Percentiles rank a stretch among this genome's conserved stretches.
These are phyloP conservation scores for Salinomyces thailandicus DNA, from an alignment of 2,329 filamentous ascomycete genomes.

Conservation along the genomic window DNA sequence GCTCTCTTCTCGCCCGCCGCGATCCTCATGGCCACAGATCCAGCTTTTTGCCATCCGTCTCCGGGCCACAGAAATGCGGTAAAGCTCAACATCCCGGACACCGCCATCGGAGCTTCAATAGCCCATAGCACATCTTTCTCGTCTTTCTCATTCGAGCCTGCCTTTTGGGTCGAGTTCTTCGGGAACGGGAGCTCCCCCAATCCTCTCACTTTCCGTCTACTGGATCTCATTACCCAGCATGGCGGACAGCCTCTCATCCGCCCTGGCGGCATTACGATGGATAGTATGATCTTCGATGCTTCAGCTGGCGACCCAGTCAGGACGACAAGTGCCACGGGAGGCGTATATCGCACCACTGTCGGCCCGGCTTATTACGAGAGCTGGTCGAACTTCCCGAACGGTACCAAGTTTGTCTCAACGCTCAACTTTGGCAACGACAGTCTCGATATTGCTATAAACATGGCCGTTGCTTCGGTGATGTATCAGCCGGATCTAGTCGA, in stretches of 20 bases:
- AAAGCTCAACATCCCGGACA: background rate
- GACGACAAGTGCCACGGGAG: slow-evolving; percentile 16
- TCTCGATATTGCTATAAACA: slow-evolving; percentile 17
- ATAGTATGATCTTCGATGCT: slow-evolving; percentile 21
- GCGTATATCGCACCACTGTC: slow-evolving; percentile 22
- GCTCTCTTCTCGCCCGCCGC: no score
- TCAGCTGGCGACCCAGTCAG: slow-evolving; percentile 11
- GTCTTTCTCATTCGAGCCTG: slow-evolving; percentile 23
- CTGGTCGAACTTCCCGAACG: slow-evolving; percentile 22
- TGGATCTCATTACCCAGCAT: slow-evolving; percentile 19
- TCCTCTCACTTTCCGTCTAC: slow-evolving; percentile 17
- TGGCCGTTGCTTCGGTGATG: slow-evolving; percentile 18
- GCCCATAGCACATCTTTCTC: slow-evolving; percentile 17
- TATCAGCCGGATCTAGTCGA: slow-evolving; percentile 17
- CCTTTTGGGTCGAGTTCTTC: slow-evolving; percentile 25
- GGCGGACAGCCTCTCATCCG: slow-evolving; percentile 19
- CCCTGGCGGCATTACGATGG: slow-evolving; percentile 24
- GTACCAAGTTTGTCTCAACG: slow-evolving; percentile 21
- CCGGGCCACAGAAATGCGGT: background rate
- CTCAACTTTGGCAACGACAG: slow-evolving; percentile 24
- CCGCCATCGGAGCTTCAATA: slow-evolving; percentile 15
- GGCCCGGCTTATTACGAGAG: slow-evolving; percentile 22
- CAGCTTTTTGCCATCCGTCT: no score
- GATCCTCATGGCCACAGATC: no score
- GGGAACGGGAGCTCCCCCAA: slow-evolving; percentile 19